Evolutionary conservation across 179 eudicot genomes (phyloP).

Genomic region (Heliamphora pulchella): DNA sequence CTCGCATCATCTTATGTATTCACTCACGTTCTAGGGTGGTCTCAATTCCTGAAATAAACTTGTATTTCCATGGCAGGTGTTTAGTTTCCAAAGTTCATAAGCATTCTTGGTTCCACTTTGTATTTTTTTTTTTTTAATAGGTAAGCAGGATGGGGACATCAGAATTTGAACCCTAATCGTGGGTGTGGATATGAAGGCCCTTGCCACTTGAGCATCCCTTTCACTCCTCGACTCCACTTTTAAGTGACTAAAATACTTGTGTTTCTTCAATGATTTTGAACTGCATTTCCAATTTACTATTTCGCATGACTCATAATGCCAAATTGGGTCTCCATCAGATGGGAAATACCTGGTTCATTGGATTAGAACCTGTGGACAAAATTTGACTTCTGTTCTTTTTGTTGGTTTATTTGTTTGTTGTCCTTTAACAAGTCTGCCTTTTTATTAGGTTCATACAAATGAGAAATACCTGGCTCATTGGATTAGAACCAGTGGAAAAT

Average conservation of each 20-base stretch:
- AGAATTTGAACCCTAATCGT: no score
- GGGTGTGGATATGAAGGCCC: no score
- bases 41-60: not conserved
- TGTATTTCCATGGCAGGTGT: not conserved
- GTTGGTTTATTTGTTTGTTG: conserved; percentile 10
- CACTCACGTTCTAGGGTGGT: not conserved
- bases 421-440: conserved; percentile 7
- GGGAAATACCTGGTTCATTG: not conserved
- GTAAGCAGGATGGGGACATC: no score
- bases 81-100: not conserved
- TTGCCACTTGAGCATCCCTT: no score
- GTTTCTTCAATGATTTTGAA: not conserved
- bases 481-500: not conserved
- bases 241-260: not conserved
- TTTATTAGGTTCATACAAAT: conserved; percentile 38
- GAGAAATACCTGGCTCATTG: not conserved
- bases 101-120: not conserved
- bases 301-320: not conserved
- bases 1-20: not conserved
- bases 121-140: no score
- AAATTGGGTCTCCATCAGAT: not conserved
- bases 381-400: not conserved
- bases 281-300: not conserved
- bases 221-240: no score
- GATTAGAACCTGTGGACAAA: not conserved